Evolutionary conservation across 148 eudicot genomes (phyloP), one percentile per base, ranked within the genome.

Genomic region (Amaranthus palmeri): DNA sequence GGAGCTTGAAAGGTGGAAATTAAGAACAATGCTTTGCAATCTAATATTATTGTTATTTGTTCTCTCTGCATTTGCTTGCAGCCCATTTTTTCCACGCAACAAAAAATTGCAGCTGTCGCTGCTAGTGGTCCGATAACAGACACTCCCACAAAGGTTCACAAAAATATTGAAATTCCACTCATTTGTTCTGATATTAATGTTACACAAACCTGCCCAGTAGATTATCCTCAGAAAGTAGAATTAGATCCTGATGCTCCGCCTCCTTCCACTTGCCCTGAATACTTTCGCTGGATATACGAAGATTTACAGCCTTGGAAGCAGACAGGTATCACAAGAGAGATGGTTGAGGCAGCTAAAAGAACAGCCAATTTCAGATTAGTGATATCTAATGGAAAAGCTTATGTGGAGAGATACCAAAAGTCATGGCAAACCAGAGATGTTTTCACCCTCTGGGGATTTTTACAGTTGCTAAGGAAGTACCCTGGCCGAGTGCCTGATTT

Each of bases 201-300:
- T 25, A 72, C 89, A 46, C 82, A 82, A 68, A 86, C 81, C 45
- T 92, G 97, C 75, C 97, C 97, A 10, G 68, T 78, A 18, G 68
- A 79, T 74, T 89, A 89, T 65, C 89, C 97, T 0, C 61, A 71
- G 11, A 68, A 68, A 10, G 65, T 79, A 54, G 75, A 78, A n/a
- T 8, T 76, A 17, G 83, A 82, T 55, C 76, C 79, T 4, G 69
- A 79, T 61, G 75, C 76, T 67, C 73, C 79, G 18, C 68, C 81
- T 61, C 77, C 90, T 64, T 58, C 82, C 1, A 55, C 76, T 10
- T 92, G 97, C 70, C 97, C 97, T 0, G 91, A 86, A 3, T 84
- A 88, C 81, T 92, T 89, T 72, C 87, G 84, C 18, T 92, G 96
- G 96, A 92, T 92, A 72, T 76, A 89, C 67, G 97, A 92, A 77